Evolutionary conservation across 441 rosid genomes (phyloP), one percentile per base, ranked within the genome.

Genomic region (Bruguiera hainesii): DNA sequence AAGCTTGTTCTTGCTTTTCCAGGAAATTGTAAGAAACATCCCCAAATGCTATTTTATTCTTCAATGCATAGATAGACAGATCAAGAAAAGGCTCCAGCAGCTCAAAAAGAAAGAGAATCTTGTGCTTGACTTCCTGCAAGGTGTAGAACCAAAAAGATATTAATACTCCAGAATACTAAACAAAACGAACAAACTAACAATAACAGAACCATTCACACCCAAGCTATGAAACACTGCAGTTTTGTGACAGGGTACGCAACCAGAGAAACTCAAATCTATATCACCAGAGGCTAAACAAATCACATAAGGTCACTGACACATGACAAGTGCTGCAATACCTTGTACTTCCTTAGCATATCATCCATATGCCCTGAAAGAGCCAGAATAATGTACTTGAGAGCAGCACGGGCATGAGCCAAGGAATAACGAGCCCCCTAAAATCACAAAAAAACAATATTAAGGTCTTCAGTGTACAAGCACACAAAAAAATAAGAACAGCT

Each of bases 311-410:
- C 56, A 31, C 18, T 21, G 64, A 37, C 70, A 53, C 65, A 70
- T 57, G 56, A 26, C 52, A 61, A n/a, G 58, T 15, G 3, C 16
- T 3, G 48, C 58, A 46, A 21, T 74, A 91, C 97, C 97, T 91
- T 91, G 74, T 87, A 91, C 82, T 82, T 91, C 68, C 88, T 85
- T 25, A 91, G 71, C 60, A 86, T 79, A 74, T 85, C 92, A 82
- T 91, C 97, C 91, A 89, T 79, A 74, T 91, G 87, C 59, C 97
- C 97, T 66, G 91, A 87, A 60, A 91, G 73, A 74, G 90, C 97
- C 74, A 91, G 85, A 80, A 91, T 79, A 70, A 91, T 75, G 73
- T 85, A 91, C 73, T 84, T 91, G 69, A 91, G 82, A 66, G 91
- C 87, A 76, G 91, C 88, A 71, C 84, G 90, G 76, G 93, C 93